Evolutionary conservation across 108 stramenopile species (phyloP), one percentile per base, ranked within the genome.

Genomic region (Schizochytrium sp.): DNA sequence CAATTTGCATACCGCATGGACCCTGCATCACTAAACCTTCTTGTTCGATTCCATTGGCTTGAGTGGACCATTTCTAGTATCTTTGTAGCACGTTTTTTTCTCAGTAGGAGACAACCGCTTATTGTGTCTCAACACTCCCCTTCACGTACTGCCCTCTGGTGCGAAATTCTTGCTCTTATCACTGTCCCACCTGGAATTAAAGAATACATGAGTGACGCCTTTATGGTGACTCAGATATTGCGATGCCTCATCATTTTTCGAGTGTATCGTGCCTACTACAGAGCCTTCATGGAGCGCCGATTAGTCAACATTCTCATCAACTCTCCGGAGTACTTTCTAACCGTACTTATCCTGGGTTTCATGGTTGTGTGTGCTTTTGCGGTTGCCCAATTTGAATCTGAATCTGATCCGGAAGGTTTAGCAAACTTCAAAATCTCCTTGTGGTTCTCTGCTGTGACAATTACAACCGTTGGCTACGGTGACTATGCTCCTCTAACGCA

Each of bases 391-490:
- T 49, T 83, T 38, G 76, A 83, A 40, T 10, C 53, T 1, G 50
- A 55, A 3, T 10, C 47, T 47, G 50, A 83, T 28, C 76, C 76
- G 13, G n/a, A 47, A 50, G 76, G 76, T 40, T 53, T 83, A 5
- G 76, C 50, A 47, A 53, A 83, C 15, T 83, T 83, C 47, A n/a
- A 49, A 42, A 83, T 55, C 50, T 83, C 76, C 3, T 53, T 83
- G 47, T 83, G 76, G 76, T 83, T 83, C 53, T 83, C 76, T 42
- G 76, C 76, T 38, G 76, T 83, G 1, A 83, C 76, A 5, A 55
- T 83, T n/a, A 83, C 76, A 17, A 83, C 76, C 13, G 76, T 83
- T 10, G 76, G 76, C 12, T 83, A 83, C 28, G 76, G 76, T 53
- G 76, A 83, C 76, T 83, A 83, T 42, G 76, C 76, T 7, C 76